Evolutionary conservation across 352 stramenopile genomes (phyloP).

Genomic region (Pythium periplocum): DNA sequence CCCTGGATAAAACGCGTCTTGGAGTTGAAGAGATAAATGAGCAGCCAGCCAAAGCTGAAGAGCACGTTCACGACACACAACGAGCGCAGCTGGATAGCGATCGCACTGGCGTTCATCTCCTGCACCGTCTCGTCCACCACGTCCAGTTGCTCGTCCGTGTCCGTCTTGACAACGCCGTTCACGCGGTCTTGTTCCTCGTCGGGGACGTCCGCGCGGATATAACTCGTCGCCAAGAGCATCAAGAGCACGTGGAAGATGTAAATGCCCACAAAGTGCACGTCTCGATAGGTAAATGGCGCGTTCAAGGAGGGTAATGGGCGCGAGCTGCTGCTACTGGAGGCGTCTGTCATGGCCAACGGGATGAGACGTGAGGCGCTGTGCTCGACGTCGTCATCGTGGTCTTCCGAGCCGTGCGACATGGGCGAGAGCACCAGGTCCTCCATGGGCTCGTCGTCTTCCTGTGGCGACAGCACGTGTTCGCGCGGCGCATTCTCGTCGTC

Average conservation of each 20-base stretch:
- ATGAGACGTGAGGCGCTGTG: slow-evolving; percentile 44
- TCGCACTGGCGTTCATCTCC: slow-evolving; percentile 31
- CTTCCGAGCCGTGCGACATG: slow-evolving; percentile 6
- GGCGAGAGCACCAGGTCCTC: slow-evolving; percentile 58
- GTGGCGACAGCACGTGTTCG: slow-evolving; percentile 5
- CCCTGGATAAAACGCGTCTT: slow-evolving; percentile 71
- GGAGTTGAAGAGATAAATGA: slow-evolving; percentile 69
- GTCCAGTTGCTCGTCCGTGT: slow-evolving; percentile 6
- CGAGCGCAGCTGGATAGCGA: slow-evolving; percentile 51
- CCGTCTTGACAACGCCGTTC: neutral
- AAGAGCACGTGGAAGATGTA: slow-evolving; percentile 54
- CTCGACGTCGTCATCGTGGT: slow-evolving; percentile 4
- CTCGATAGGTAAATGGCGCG: slow-evolving; percentile 49
- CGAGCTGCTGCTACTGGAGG: slow-evolving; percentile 32
- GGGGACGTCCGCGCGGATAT: slow-evolving; percentile 30
- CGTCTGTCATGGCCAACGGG: slow-evolving; percentile 66
- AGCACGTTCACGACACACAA: slow-evolving; percentile 68
- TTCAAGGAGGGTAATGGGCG: slow-evolving; percentile 63
- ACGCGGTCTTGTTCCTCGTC: slow-evolving; percentile 3
- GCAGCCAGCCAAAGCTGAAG: slow-evolving; percentile 60
- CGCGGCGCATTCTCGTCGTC: no score
- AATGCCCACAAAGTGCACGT: slow-evolving; percentile 42
- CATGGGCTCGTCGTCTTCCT: slow-evolving; percentile 27
- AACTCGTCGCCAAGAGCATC: slow-evolving; percentile 35
- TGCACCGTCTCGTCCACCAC: slow-evolving; percentile 6